These are phyloP conservation scores for Penicillium silybi DNA, from an alignment of 495 filamentous ascomycete genomes.

Conservation along the genomic window DNA sequence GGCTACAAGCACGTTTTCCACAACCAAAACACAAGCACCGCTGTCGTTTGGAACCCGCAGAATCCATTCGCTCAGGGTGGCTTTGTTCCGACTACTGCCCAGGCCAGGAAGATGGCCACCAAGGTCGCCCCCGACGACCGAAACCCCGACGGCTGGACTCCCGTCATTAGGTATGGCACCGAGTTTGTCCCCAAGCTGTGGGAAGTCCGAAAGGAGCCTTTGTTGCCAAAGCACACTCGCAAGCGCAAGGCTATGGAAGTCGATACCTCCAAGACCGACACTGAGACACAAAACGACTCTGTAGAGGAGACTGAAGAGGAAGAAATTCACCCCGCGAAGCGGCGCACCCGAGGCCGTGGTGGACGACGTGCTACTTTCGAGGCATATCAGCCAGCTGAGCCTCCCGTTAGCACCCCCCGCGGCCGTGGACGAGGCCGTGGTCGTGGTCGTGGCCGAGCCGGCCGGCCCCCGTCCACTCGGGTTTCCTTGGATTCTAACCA, in stretches of 20 bases:
- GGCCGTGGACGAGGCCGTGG: constrained; percentile 53
- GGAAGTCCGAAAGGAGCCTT: constrained; percentile 50
- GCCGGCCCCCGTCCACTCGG: constrained; percentile 14
- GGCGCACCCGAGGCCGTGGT: constrained; percentile 32
- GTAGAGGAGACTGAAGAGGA: constrained; percentile 33
- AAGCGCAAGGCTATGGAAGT: constrained; percentile 44
- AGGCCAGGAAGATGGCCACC: constrained; percentile 35
- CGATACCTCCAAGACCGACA: constrained; percentile 30
- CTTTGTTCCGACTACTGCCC: constrained; percentile 42
- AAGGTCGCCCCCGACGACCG: constrained; percentile 30
- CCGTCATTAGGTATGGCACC: constrained; percentile 28
- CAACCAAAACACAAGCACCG: constrained; percentile 5
- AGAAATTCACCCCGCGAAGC: constrained; percentile 20
- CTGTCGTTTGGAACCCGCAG: constrained; percentile 25
- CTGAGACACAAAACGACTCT: constrained; percentile 27
- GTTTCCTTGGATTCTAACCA: constrained; percentile 22
- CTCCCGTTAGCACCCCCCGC: constrained; percentile 35
- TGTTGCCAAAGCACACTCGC: constrained; percentile 48
- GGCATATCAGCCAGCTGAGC: constrained; percentile 14
- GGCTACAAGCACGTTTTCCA: constrained; percentile 35
- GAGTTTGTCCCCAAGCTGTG: constrained; percentile 36
- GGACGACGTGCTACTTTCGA: constrained; percentile 28
- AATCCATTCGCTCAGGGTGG: constrained; percentile 43
- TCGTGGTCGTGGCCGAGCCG: constrained; percentile 34
- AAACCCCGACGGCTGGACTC: constrained; percentile 40